These are phyloP conservation scores for Kodamaea jinghongensis DNA, from an alignment of 805 yeast species.

Conservation along the genomic window DNA sequence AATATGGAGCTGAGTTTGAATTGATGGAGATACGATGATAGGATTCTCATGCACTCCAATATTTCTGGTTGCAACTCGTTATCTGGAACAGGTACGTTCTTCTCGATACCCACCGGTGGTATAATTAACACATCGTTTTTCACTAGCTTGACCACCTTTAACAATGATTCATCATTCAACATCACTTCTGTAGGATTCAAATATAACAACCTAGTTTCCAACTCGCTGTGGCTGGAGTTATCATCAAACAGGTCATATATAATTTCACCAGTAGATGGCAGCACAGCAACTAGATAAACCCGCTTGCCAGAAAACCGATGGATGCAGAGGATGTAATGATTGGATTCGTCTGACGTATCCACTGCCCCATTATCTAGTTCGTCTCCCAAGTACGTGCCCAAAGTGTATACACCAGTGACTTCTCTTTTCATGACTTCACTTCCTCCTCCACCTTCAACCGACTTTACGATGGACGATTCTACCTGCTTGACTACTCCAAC, in stretches of 20 bases:
- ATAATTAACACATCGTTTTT: conserved; percentile 9
- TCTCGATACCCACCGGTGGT: not conserved
- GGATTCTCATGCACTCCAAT: no score
- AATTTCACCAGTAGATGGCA: conserved; percentile 74
- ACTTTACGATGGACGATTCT: conserved; percentile 75
- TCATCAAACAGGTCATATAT: conserved; percentile 71
- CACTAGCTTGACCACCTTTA: conserved; percentile 15
- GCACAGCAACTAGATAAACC: conserved; percentile 58
- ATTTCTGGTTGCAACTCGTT: not conserved
- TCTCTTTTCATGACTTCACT: conserved; percentile 60
- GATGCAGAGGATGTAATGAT: conserved; percentile 49
- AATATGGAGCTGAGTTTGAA: conserved; percentile 62
- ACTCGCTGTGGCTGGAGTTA: conserved; percentile 49
- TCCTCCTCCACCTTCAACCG: conserved; percentile 43
- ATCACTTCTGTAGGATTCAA: conserved; percentile 77
- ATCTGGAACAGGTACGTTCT: not conserved
- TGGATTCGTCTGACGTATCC: conserved; percentile 22
- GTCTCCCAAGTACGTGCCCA: conserved; percentile 78
- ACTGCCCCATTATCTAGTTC: conserved; percentile 21
- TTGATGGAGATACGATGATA: conserved; percentile 49
- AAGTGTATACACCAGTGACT: conserved; percentile 70
- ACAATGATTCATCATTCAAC: conserved; percentile 22
- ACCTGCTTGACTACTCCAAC: conserved; percentile 86
- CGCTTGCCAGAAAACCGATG: conserved; percentile 18
- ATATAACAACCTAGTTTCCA: conserved; percentile 73